phyloP scores from a whole-genome alignment of 2,329 filamentous ascomycete species.

The Graphilbum fragrans region DNA sequence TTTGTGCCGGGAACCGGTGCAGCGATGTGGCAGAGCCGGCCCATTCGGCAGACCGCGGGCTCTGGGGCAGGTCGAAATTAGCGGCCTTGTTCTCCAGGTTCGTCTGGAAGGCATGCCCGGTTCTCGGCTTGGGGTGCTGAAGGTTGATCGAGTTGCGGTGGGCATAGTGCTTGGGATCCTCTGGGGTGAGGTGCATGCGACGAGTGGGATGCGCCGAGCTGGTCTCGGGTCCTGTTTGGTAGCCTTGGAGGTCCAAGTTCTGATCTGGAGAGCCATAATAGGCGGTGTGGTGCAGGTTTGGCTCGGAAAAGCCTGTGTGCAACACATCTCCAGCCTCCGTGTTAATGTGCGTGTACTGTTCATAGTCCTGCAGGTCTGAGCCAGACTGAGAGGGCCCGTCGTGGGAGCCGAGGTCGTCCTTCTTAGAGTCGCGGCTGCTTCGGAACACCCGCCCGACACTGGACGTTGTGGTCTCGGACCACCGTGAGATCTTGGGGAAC shows the following conservation, averaged over 20 bases:
- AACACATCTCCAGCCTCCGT: constrained; percentile 50
- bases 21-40: constrained; percentile 48
- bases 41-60: constrained; percentile 50
- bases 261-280: constrained; percentile 8
- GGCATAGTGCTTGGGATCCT: constrained; percentile 70
- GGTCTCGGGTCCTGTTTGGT: constrained; percentile 1
- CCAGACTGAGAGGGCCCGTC: constrained; percentile 56
- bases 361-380: constrained; percentile 59
- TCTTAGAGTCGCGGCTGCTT: constrained; percentile 51
- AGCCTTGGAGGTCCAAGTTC: not conserved
- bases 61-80: constrained; percentile 49
- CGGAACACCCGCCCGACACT: constrained; percentile 71
- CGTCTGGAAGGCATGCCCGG: constrained; percentile 61
- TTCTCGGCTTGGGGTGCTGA: constrained; percentile 66
- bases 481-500: constrained; percentile 89
- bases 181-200: constrained; percentile 38
- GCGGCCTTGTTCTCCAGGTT: constrained; percentile 60
- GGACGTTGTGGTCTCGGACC: constrained; percentile 92
- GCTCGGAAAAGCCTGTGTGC: constrained; percentile 42
- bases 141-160: constrained; percentile 71
- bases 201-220: not conserved
- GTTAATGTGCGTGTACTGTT: constrained; percentile 44
- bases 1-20: constrained; percentile 33
- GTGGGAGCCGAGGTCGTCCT: constrained; percentile 27
- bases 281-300: constrained; percentile 25